These are phyloP conservation scores for Yamadazyma spencermartinsiae DNA, from an alignment of 1,139 yeast species.

Conservation along the genomic window DNA sequence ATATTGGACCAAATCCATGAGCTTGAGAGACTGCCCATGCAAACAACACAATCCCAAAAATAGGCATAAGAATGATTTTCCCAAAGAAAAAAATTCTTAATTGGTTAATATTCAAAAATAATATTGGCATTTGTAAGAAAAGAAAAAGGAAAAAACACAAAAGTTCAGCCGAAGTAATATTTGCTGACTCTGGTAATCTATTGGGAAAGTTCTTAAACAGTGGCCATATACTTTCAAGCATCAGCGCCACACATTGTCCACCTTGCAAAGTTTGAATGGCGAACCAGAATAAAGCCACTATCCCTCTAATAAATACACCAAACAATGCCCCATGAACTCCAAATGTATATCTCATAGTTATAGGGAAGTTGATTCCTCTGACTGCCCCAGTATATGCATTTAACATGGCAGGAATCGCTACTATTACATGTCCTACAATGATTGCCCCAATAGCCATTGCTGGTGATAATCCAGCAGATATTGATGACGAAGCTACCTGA, in stretches of 20 bases:
- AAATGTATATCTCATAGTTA: constrained; percentile 17
- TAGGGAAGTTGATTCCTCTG: constrained; percentile 22
- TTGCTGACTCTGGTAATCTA: constrained; percentile 27
- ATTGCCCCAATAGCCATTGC: constrained; percentile 20
- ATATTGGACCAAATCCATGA: constrained; percentile 24
- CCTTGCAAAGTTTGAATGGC: constrained; percentile 26
- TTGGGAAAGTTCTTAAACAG: constrained; percentile 19
- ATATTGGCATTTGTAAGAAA: constrained; percentile 18
- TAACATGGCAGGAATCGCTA: constrained; percentile 23
- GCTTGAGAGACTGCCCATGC: constrained; percentile 20
- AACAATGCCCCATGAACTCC: constrained; percentile 19
- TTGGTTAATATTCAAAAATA: constrained; percentile 21
- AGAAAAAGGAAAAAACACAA: constrained; percentile 25
- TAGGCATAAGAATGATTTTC: constrained; percentile 19
- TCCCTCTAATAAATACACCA: constrained; percentile 20
- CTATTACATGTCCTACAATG: constrained; percentile 20
- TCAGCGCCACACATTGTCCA: constrained; percentile 19
- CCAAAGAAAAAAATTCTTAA: constrained; percentile 19
- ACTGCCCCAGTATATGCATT: constrained; percentile 21
- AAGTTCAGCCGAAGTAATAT: constrained; percentile 23
- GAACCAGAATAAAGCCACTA: constrained; percentile 24
- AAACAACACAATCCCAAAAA: constrained; percentile 23
- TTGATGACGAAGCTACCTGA: constrained; percentile 14
- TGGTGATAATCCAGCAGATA: constrained; percentile 16
- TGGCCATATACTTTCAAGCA: constrained; percentile 16